These are phyloP conservation scores for Wickerhamiella azyma DNA, from an alignment of 805 yeast genomes.

Conservation along the genomic window DNA sequence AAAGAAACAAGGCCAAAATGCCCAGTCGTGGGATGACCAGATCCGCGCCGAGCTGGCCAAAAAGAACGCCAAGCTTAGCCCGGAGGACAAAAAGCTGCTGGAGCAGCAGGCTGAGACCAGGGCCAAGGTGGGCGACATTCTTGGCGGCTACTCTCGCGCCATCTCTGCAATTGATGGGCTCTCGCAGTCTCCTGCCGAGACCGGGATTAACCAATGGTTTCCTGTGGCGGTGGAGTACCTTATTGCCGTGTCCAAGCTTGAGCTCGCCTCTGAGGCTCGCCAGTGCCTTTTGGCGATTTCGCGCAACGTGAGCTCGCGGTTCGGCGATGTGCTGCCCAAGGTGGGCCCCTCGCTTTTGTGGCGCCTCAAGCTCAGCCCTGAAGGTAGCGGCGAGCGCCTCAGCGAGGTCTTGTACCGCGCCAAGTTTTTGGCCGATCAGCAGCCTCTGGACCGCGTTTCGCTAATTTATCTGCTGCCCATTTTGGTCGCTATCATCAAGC, in stretches of 20 bases:
- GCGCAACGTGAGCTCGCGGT: constrained; percentile 35
- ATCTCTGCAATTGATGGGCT: constrained; percentile 41
- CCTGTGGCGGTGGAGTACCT: constrained; percentile 45
- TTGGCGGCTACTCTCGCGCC: constrained; percentile 34
- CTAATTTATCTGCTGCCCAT: constrained; percentile 67
- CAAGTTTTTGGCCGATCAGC: constrained; percentile 60
- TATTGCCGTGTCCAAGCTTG: constrained; percentile 31
- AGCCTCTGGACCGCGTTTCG: constrained; percentile 52
- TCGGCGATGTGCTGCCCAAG: constrained; percentile 30
- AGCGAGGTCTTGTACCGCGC: constrained; percentile 50
- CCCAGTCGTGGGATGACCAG: constrained; percentile 59
- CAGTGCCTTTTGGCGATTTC: constrained; percentile 44
- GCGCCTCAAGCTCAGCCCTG: constrained; percentile 35
- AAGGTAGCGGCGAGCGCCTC: constrained; percentile 32
- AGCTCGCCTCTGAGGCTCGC: constrained; percentile 26
- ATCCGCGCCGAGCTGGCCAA: constrained; percentile 61
- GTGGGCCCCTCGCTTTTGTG: constrained; percentile 63
- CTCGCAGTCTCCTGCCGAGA: constrained; percentile 44
- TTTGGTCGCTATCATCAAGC: constrained; percentile 42
- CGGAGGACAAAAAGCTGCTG: constrained; percentile 64
- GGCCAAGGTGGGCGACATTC: constrained; percentile 28
- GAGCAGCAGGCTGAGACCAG: constrained; percentile 49
- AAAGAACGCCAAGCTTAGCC: constrained; percentile 40
- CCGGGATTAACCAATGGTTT: constrained; percentile 59
- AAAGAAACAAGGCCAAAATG: constrained; percentile 23